Evolutionary conservation across 2,329 filamentous ascomycete genomes (phyloP).

Genomic region (Monilinia laxa): DNA sequence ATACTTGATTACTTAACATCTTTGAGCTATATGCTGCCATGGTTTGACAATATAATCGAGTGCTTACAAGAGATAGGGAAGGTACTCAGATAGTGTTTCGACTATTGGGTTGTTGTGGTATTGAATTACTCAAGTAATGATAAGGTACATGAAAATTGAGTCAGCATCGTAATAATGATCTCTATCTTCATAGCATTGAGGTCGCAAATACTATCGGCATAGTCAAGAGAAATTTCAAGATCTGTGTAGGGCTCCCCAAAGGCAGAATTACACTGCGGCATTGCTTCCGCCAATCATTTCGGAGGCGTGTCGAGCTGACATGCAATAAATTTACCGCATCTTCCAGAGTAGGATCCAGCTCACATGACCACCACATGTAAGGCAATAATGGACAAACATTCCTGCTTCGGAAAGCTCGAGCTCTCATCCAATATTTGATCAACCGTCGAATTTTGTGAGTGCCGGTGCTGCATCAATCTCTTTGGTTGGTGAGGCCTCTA

Average conservation of each 20-base stretch:
- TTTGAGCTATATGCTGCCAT: too few species aligned
- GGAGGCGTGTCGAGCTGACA: neutral
- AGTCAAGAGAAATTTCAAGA: neutral
- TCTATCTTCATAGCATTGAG: too few species aligned
- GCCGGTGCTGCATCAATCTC: neutral
- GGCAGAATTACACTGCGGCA: too few species aligned
- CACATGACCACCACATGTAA: neutral
- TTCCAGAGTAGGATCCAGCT: neutral
- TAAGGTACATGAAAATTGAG: too few species aligned
- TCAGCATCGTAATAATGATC: too few species aligned
- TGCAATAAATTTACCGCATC: neutral
- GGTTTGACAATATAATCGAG: too few species aligned
- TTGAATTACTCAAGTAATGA: too few species aligned
- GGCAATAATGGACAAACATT: neutral
- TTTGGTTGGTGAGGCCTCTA: neutral
- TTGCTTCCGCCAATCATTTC: neutral
- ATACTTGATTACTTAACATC: neutral
- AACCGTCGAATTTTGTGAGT: neutral
- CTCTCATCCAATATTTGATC: neutral
- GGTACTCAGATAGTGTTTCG: too few species aligned
- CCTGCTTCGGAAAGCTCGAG: neutral
- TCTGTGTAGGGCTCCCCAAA: too few species aligned
- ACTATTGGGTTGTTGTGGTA: too few species aligned
- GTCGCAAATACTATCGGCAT: neutral
- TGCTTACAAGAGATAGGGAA: too few species aligned